Evolutionary conservation across 1,284 basidiomycete genomes (phyloP), one percentile per base, ranked within the genome.

Genomic region (Irpex lacteus): DNA sequence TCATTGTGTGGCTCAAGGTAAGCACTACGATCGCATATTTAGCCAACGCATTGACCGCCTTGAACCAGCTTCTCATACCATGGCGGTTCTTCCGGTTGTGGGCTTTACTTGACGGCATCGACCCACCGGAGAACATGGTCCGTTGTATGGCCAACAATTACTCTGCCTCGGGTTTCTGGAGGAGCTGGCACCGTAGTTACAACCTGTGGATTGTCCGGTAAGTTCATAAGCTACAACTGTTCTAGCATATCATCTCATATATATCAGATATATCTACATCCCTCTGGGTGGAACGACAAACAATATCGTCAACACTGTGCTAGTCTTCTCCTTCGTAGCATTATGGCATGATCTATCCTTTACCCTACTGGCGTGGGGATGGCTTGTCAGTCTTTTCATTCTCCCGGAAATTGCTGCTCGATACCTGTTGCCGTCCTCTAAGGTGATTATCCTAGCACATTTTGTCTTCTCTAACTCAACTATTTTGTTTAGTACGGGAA

Each of bases 71-170:
- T n/a, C 82, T 98, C 37, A 87, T 98, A 13, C 95, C 96, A 0
- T 99, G 98, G 98, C 86, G 97, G 7, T 97, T 98, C 81, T 99
- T 99, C 81, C 90, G 98, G 1, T 79, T 98, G 3, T 99, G 97
- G 96, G 92, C 96, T 0, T 80, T 99, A 40, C 74, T 88, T 11
- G 95, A 96, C 74, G 94, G 94, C 0, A 85, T 98, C 37, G 95
- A 98, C 70, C 90, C 96, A 1, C 98, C 96, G 0, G 98, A 99
- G 76, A 99, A 99, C 75, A 98, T 99, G 98, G 86, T 99, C 4
- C 85, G 98, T 13, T 98, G 98, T 74, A 93, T 98, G 87, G 92
- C 90, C n/a, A 99, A 99, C 79, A 99, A 98, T 76, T 98, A 98
- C 73, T 98, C 96, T 1, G 88, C 90, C 0, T 76, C 92, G 2